These are phyloP conservation scores for Phlegmacium glaucopus DNA, from an alignment of 768 basidiomycete genomes.

Conservation along the genomic window DNA sequence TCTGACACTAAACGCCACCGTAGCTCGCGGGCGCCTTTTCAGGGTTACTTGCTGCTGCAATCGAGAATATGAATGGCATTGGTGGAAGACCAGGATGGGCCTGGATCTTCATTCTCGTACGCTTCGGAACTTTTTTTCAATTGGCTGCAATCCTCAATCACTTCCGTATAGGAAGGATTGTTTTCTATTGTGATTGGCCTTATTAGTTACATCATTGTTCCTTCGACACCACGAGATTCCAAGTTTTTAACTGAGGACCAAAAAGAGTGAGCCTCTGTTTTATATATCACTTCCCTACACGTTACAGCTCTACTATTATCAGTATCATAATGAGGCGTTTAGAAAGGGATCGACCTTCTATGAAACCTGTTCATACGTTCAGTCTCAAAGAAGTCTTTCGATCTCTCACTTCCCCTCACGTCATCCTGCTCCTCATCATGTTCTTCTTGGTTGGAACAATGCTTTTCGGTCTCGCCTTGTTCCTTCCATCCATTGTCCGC, in stretches of 20 bases:
- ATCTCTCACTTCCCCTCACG: constrained; percentile 31
- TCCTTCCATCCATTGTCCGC: constrained; percentile 35
- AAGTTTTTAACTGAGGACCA: constrained; percentile 28
- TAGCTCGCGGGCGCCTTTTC: constrained; percentile 58
- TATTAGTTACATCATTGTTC: constrained; percentile 35
- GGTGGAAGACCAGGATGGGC: constrained; percentile 55
- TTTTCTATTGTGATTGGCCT: constrained; percentile 49
- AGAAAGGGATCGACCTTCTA: constrained; percentile 29
- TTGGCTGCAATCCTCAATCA: background rate
- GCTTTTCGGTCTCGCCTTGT: constrained; percentile 33
- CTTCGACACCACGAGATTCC: constrained; percentile 28
- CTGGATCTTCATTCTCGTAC: constrained; percentile 56
- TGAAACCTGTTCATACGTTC: constrained; percentile 28
- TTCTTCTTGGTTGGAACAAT: constrained; percentile 34
- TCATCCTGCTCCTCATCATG: constrained; percentile 29
- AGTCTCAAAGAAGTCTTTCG: constrained; percentile 26
- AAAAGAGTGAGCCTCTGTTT: constrained; percentile 27
- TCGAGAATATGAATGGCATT: constrained; percentile 53
- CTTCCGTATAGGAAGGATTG: constrained; percentile 34
- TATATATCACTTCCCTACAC: background rate
- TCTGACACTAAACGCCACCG: background rate
- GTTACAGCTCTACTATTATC: background rate
- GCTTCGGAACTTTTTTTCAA: background rate
- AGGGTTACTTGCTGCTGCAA: constrained; percentile 59
- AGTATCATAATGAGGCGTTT: constrained; percentile 28